Evolutionary conservation across 2,329 filamentous ascomycete species (phyloP).

Genomic region (Karstenula rhodostoma): DNA sequence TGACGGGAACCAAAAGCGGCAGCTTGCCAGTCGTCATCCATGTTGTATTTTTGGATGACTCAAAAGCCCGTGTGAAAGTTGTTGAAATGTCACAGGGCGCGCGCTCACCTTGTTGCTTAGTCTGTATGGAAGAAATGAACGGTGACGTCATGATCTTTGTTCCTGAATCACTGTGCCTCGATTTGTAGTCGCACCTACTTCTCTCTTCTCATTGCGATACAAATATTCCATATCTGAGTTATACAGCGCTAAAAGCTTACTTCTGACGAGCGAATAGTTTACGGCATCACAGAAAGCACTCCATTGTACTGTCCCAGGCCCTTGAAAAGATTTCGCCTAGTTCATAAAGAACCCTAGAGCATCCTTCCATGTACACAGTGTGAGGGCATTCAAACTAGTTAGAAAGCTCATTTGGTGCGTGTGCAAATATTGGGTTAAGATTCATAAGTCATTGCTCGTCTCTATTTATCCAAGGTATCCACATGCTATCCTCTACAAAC

Average conservation of each 20-base stretch:
- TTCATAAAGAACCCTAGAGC: no score
- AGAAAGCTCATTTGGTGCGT: background rate
- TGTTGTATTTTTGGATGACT: background rate
- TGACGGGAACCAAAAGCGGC: conserved; percentile 32
- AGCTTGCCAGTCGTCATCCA: conserved; percentile 35
- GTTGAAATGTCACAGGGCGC: background rate
- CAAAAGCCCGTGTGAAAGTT: background rate
- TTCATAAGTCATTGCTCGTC: background rate
- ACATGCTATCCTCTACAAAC: background rate
- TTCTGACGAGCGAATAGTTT: no score
- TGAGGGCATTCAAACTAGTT: background rate
- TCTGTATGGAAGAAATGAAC: background rate
- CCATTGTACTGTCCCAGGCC: no score
- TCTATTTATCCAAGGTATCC: background rate
- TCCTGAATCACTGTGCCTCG: no score
- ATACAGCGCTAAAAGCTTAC: no score
- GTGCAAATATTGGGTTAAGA: background rate
- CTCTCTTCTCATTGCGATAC: background rate
- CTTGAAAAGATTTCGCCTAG: no score
- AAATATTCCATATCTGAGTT: no score
- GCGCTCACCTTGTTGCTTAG: background rate
- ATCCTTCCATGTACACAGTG: no score
- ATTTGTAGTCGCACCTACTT: background rate
- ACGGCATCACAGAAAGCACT: no score
- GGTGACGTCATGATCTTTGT: background rate